Conservation (phyloP, 768 basidiomycete species). For the Vishniacozyma victoriae region DNA sequence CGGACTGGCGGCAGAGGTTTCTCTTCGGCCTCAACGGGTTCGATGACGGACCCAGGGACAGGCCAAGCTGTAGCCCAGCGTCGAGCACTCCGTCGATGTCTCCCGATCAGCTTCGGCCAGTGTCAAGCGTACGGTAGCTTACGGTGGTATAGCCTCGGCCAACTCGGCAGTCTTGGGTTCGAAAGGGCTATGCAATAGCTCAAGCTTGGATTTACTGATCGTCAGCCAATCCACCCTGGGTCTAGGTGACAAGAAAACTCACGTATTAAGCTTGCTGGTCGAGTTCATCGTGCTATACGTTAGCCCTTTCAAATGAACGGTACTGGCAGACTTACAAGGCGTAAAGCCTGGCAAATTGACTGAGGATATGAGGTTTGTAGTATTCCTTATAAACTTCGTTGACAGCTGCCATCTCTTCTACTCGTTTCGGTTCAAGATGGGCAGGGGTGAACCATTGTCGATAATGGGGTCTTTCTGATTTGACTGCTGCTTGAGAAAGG, state of each 20-base stretch:
- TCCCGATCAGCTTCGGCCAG: background rate
- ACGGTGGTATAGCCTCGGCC: constrained; percentile 8
- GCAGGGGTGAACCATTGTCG: constrained; percentile 76
- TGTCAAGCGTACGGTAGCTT: background rate
- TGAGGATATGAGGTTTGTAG: constrained; percentile 58
- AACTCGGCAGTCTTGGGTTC: constrained; percentile 20
- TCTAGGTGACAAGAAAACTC: constrained; percentile 7
- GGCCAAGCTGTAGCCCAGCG: constrained; percentile 12
- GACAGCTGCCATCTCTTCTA: constrained; percentile 55
- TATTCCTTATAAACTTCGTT: constrained; percentile 58
- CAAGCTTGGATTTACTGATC: constrained; percentile 26
- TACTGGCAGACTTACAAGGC: constrained; percentile 30
- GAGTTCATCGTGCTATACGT: constrained; percentile 42
- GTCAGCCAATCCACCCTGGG: background rate
- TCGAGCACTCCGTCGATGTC: constrained; percentile 13
- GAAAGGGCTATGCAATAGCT: constrained; percentile 33
- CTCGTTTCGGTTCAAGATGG: constrained; percentile 30
- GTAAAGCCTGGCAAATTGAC: constrained; percentile 42
- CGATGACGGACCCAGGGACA: constrained; percentile 11
- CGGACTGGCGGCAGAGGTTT: too few relatives aligned
- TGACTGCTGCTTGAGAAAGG: constrained; percentile 36
- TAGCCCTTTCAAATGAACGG: background rate
- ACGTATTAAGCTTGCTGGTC: constrained; percentile 36
- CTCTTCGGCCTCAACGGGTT: background rate
- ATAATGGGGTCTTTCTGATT: constrained; percentile 65